phyloP scores from a whole-genome alignment of 176 grass and related monocot genomes.

The Poa pratensis region DNA sequence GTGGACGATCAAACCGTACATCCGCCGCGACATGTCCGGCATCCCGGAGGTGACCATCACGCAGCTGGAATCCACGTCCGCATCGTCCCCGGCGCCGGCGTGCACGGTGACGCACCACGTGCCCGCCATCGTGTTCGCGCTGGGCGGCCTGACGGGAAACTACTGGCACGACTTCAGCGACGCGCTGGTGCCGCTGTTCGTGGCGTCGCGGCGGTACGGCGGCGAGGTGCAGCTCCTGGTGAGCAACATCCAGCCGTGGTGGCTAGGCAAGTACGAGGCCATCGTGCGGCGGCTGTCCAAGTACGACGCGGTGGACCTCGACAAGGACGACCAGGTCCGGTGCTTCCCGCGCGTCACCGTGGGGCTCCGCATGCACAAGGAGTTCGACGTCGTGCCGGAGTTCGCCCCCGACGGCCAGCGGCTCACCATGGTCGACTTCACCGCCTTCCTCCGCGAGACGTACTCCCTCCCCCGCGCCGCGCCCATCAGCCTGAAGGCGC shows the following conservation, averaged over 20 bases:
- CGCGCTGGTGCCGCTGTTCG: conserved; percentile 76
- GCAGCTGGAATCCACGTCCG: conserved; percentile 27
- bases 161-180: conserved; percentile 92
- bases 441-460: conserved; percentile 50
- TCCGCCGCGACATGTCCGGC: conserved; percentile 50
- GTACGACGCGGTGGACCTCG: conserved; percentile 64
- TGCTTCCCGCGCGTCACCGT: conserved; percentile 66
- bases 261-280: conserved; percentile 72
- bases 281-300: conserved; percentile 53
- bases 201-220: conserved; percentile 53
- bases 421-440: conserved; percentile 75
- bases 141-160: conserved; percentile 75
- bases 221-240: conserved; percentile 66
- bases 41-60: conserved; percentile 58
- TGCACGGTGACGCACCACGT: conserved; percentile 56
- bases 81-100: conserved; percentile 16
- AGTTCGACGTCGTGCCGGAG: conserved; percentile 61
- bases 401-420: conserved; percentile 31
- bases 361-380: conserved; percentile 59
- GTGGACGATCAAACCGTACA: conserved; percentile 66
- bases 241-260: conserved; percentile 64
- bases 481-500: neutral
- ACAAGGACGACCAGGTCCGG: conserved; percentile 44
- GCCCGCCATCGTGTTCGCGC: conserved; percentile 63
- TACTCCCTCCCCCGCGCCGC: conserved; percentile 55